These are phyloP conservation scores for Actinidia polygama DNA, from an alignment of 179 eudicot genomes.

Conservation along the genomic window DNA sequence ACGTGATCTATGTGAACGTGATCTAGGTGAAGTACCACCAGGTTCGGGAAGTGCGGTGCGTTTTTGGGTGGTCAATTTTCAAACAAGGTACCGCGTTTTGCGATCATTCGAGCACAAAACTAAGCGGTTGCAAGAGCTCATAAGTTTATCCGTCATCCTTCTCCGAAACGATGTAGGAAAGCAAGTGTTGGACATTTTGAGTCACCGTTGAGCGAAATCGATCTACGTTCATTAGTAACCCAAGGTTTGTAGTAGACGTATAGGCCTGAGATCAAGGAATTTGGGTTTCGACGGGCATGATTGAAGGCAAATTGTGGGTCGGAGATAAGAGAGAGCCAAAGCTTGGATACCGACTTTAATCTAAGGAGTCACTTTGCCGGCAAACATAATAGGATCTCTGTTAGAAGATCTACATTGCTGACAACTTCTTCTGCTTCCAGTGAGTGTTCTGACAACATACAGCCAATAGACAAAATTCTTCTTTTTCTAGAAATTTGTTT, in stretches of 20 bases:
- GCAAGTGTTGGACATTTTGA: not conserved
- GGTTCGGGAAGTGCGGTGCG: not conserved
- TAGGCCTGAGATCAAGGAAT: not conserved
- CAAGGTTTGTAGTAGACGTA: not conserved
- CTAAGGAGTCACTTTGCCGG: constrained; percentile 5
- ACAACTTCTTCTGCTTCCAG: not conserved
- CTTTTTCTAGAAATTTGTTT: no score
- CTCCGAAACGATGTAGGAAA: not conserved
- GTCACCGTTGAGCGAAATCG: not conserved
- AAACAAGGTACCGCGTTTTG: not conserved
- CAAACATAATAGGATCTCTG: constrained; percentile 1
- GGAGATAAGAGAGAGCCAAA: constrained; percentile 13
- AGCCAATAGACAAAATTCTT: no score
- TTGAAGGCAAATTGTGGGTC: not conserved
- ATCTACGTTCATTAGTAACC: not conserved
- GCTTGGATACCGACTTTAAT: constrained; percentile 12
- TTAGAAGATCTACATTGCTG: constrained; percentile 2
- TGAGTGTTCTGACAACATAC: not conserved
- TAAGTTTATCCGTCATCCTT: not conserved
- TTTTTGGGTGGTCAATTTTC: not conserved
- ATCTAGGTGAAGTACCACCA: not conserved
- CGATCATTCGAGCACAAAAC: not conserved
- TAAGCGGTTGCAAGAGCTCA: not conserved
- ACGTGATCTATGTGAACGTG: not conserved
- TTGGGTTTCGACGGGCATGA: not conserved